Evolutionary conservation across 108 stramenopile species (phyloP), one percentile per base, ranked within the genome.

Genomic region (Cyclotella distinguenda): DNA sequence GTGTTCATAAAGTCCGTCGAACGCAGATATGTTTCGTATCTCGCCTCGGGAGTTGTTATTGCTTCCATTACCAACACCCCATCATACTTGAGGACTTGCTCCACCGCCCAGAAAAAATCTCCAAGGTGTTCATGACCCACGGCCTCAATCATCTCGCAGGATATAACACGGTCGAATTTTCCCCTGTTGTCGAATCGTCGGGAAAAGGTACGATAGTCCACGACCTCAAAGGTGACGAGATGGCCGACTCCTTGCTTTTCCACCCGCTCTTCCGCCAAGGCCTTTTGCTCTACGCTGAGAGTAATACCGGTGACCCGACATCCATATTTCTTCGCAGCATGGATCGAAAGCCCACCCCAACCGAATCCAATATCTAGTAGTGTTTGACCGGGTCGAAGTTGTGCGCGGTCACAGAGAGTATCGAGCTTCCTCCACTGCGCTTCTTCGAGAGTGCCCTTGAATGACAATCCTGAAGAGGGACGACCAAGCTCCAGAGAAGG

Each of bases 111-210:
- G 66, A 91, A 97, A 80, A 91, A 99, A 50, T 85, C 86, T n/a
- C 69, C 76, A 13, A 89, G 82, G 55, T 96, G 90, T 31, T 93
- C 91, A 72, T 97, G 95, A 19, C 98, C 98, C 6, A 99, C 98
- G 25, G 97, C 98, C 58, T 99, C 98, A 64, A 99, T 95, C 97
- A 99, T 99, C 66, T 99, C 98, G 66, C 94, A 95, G 46, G 89
- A 89, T 3, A 99, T 68, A 42, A 97, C 90, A 40, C 96, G 87
- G 80, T 97, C 97, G 61, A 96, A 97, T 19, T 70, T 82, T 18
- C 87, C 87, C 33, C 50, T 67, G 42, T 86, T 92, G 19, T 81
- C 87, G 51, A 45, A 51, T 11, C 79, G 49, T 27, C 84, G 64
- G 19, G 88, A 86, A 72, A 94, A 89, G 12, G 82, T 84, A 2